Base-by-base conservation (phyloP, 2,329 filamentous ascomycete species). In the Aspergillus eucalypticola region DNA sequence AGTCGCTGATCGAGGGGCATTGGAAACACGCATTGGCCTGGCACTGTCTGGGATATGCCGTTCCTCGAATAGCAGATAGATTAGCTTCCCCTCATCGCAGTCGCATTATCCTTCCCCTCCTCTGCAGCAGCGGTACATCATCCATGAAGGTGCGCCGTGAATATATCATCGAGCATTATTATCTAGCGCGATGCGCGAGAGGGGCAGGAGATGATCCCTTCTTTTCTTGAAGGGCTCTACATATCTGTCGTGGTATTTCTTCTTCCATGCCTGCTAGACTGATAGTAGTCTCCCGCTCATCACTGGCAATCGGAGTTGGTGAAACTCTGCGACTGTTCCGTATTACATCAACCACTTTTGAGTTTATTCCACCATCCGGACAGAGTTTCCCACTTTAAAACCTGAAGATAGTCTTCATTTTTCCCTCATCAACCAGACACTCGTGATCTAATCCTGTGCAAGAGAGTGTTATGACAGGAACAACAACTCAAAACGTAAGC, bases 1-100 rank as follows among this genome's bases (percentile, higher is more conserved):
- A 62, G 44, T 62, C 57, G 39, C 55, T 50, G 56, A 54, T 60
- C 49, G 38, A 27, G 23, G 32, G 39, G 49, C 51, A 56, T 54
- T 46, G 35, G 50, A 39, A 38, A 53, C 35, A 32, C n/a, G 44
- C 49, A 61, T 61, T 61, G 60, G 56, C 25, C 52, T 52, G 39
- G n/a, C 23, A 23, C 41, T 21, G 41, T 29, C 38, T 42, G 39
- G 51, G 51, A 53, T 53, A 35, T 29, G 27, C 27, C 27, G 27
- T 29, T 29, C 27, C 27, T 29, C 23, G 38, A 13, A 27, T 42
- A 39, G 39, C 53, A 55, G 53, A 55, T 55, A 55, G 41, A 55
- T 55, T 55, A 39, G 53, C 11, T 46, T 17, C 41, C 53, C 53
- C 53, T 55, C 53, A 35, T 35, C 11, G 32, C 32, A 35, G 32